These are phyloP conservation scores for Cladosporium colombiae DNA, from an alignment of 2,329 filamentous ascomycete genomes.

Conservation along the genomic window DNA sequence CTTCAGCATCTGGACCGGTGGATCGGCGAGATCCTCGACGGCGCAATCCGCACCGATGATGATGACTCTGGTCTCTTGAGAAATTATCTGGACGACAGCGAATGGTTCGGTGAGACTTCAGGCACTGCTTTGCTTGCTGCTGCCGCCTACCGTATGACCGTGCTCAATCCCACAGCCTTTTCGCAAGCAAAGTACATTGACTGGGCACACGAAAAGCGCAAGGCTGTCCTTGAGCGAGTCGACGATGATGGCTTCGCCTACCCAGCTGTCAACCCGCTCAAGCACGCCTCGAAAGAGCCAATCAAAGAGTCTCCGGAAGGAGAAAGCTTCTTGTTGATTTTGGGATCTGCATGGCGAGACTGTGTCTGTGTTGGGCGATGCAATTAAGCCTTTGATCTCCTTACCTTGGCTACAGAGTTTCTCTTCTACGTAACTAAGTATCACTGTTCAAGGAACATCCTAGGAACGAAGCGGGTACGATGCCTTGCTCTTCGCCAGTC, in stretches of 20 bases:
- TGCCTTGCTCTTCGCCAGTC: too few relatives aligned
- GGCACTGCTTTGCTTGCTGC: conserved; percentile 51
- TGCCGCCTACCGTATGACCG: conserved; percentile 49
- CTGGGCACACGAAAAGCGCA: conserved; percentile 48
- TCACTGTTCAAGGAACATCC: not conserved
- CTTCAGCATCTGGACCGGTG: conserved; percentile 35
- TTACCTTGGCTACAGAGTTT: not conserved
- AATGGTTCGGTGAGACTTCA: conserved; percentile 51
- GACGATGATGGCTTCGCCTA: conserved; percentile 41
- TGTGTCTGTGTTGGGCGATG: conserved; percentile 35
- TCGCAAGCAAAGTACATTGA: conserved; percentile 28
- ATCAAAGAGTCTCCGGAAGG: conserved; percentile 43
- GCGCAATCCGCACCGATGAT: conserved; percentile 38
- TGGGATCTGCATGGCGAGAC: conserved; percentile 48
- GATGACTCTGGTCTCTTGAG: conserved; percentile 43
- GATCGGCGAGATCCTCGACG: conserved; percentile 43
- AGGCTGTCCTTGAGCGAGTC: conserved; percentile 40
- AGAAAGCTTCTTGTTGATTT: conserved; percentile 46
- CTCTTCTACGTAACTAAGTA: not conserved
- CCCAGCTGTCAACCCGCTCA: conserved; percentile 47
- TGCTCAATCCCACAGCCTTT: conserved; percentile 43
- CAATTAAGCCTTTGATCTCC: not conserved
- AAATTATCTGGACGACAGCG: conserved; percentile 49
- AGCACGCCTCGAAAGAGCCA: conserved; percentile 39
- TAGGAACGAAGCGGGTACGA: not conserved